Conservation (phyloP, 805 yeast species). For the Isabelozyma rhagii region DNA sequence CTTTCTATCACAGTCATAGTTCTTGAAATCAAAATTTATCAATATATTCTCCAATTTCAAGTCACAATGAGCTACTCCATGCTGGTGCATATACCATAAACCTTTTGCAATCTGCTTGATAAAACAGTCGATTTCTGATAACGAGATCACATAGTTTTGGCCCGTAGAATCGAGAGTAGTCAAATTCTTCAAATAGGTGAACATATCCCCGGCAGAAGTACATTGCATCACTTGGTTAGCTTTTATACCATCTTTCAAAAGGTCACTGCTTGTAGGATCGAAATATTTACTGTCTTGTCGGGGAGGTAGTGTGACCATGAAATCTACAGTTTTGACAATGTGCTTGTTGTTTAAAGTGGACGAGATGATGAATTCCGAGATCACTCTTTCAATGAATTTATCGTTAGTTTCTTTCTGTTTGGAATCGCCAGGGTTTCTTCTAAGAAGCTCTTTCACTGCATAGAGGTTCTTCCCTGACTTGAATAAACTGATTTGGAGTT, state of each 20-base stretch:
- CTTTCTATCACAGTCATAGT: neutral
- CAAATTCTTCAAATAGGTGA: slow-evolving; percentile 24
- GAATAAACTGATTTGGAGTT: neutral
- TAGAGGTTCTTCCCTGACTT: slow-evolving; percentile 11
- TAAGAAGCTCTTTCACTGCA: slow-evolving; percentile 33
- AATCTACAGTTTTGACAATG: slow-evolving; percentile 72
- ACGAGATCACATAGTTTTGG: slow-evolving; percentile 12
- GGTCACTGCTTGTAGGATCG: neutral
- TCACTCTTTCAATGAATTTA: slow-evolving; percentile 65
- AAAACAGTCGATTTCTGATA: slow-evolving; percentile 79
- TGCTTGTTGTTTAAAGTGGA: slow-evolving; percentile 73
- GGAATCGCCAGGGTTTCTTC: slow-evolving; percentile 10
- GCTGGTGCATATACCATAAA: slow-evolving; percentile 78
- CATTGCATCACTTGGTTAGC: slow-evolving; percentile 39
- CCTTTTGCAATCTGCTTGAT: slow-evolving; percentile 85
- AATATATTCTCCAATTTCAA: slow-evolving; percentile 85
- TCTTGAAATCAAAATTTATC: slow-evolving; percentile 21
- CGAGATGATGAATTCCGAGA: slow-evolving; percentile 88
- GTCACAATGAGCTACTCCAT: slow-evolving; percentile 94
- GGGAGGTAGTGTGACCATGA: slow-evolving; percentile 46
- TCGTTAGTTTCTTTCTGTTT: slow-evolving; percentile 23
- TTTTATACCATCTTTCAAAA: slow-evolving; percentile 7
- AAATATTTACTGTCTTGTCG: neutral
- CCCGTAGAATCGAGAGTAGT: slow-evolving; percentile 3
- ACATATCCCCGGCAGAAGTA: slow-evolving; percentile 34